Evolutionary conservation across 805 yeast species (phyloP), one percentile per base, ranked within the genome.

Genomic region (Zygoascus ofunaensis): DNA sequence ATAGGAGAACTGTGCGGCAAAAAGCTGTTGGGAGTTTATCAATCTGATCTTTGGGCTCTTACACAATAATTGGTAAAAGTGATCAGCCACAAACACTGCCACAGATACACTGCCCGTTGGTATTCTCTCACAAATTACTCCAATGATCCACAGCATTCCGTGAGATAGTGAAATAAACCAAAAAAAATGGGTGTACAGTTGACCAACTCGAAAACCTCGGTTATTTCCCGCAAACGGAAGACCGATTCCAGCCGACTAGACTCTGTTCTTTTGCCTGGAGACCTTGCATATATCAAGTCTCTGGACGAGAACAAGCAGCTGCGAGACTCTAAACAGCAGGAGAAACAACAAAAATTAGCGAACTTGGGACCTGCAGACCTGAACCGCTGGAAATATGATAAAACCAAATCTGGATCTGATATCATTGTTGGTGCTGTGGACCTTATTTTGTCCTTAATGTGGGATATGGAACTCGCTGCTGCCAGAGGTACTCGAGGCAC

Each of bases 381-480:
- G 20, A 47, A 49, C n/a, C 53, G 59, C 56, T 46, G 41, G 24
- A 15, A 41, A 24, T 21, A 34, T 21, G 32, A 5, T 8, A 10
- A 21, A 8, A 17, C 32, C 34, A 40, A 44, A 34, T 33, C 45
- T 15, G 55, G 36, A 4, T 5, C 53, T 35, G 43, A 34, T n/a
- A 34, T 26, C 8, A 45, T 62, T 5, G 37, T 44, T 1, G 43
- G 40, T 3, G 58, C 62, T 2, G 52, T 64, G 20, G 35, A 41
- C 4, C 40, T 46, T 5, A 45, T 65, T 2, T 46, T 55, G 3
- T 47, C 41, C 4, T 47, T 50, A 12, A 59, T 56, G 62, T 64
- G 64, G 62, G 23, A 21, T 4, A 56, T 44, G 2, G 53, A 53
- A 5, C 42, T 64, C 8, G 64, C 70, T 21, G 57, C 12, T 26